Conservation (phyloP, 2,329 filamentous ascomycete genomes). For the Calonectria honghensis region DNA sequence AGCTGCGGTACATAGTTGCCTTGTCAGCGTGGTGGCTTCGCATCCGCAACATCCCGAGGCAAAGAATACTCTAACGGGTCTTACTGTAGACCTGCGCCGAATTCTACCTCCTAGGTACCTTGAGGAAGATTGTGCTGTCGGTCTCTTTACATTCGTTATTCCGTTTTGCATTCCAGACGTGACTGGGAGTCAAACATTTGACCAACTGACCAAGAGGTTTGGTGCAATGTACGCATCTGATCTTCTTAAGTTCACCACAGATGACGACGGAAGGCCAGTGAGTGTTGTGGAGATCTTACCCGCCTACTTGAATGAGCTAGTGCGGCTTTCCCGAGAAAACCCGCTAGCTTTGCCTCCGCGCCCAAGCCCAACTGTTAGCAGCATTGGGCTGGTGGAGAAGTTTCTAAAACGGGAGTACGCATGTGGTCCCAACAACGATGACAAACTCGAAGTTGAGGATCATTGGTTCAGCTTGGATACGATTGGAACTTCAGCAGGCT, state of each 20-base stretch:
- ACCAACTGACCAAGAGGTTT: neutral
- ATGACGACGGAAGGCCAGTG: neutral
- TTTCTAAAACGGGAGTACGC: neutral
- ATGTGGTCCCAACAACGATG: neutral
- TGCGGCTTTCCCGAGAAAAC: neutral
- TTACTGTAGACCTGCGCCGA: neutral
- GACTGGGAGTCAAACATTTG: neutral
- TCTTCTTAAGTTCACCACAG: neutral
- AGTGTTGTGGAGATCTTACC: neutral
- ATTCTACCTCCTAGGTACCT: neutral
- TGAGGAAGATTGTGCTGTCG: neutral
- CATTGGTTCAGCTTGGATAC: slow-evolving; percentile 7
- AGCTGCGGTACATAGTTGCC: neutral
- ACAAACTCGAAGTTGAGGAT: neutral
- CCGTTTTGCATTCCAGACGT: slow-evolving; percentile 4
- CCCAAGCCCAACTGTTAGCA: slow-evolving; percentile 1
- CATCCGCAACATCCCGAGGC: neutral
- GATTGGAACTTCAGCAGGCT: neutral
- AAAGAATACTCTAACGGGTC: neutral
- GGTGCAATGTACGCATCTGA: slow-evolving; percentile 4
- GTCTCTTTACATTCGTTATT: neutral
- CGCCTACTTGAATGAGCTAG: neutral
- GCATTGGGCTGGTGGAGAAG: neutral
- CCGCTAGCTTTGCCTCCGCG: neutral
- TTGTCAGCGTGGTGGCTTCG: neutral